Evolutionary conservation across 495 filamentous ascomycete species (phyloP), one percentile per base, ranked within the genome.

Genomic region (Hypoxylon lenormandii): DNA sequence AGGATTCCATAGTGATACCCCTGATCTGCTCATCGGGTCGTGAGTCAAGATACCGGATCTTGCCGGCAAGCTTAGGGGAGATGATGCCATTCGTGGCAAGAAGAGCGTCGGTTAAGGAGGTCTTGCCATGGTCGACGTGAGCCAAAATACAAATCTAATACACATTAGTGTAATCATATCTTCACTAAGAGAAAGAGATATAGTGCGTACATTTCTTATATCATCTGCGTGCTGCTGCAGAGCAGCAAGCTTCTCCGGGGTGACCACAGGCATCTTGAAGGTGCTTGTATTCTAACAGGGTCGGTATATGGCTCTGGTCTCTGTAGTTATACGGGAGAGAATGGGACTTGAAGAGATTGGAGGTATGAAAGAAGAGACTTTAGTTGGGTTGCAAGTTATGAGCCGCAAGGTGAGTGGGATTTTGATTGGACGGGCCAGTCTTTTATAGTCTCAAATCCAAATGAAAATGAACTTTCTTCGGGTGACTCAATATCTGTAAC

Each of bases 31-130:
- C 95, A 81, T 99, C 95, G 12, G 96, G 93, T 45, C 95, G 87
- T 16, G 94, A 97, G 79, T 99, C 95, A 23, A 99, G 88, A 77
- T 97, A 99, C 70, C 95, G 91, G 78, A 98, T 97, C 82, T 97
- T 97, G 75, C 95, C 95, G 66, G 95, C 95, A 66, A 99, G 81
- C 75, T 97, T 97, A 40, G 94, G 91, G 11, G 96, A 98, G 72
- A 99, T 98, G 80, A 99, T 98, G 82, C 95, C 95, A 86, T 99
- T 99, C 69, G 96, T 97, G 78, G 96, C 93, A 69, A 99, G 92
- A 47, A 99, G 89, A 59, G 92, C 92, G 76, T 99, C 95, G 45
- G 94, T 96, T 66, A 99, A 89, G 18, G 96, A 97, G 5, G 95
- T 99, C 81, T 99, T 99, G 70, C 95, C 95, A 84, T 99, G 95